Base-by-base conservation (phyloP, 2,329 filamentous ascomycete species). In the Diaporthe sp. region DNA sequence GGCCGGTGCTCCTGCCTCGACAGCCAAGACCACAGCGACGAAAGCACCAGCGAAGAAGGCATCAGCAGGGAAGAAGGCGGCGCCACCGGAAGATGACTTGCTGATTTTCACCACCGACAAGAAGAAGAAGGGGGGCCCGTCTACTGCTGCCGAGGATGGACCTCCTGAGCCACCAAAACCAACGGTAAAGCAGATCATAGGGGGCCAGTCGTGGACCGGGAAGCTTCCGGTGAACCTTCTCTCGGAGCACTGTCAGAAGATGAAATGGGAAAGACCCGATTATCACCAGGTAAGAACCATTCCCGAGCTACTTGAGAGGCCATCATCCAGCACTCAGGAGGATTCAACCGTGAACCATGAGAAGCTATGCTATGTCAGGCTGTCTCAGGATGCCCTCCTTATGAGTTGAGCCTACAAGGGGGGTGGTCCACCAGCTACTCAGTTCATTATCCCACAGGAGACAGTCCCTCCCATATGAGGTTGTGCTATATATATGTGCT, bases 181-280 rank as follows among this genome's bases (percentile, higher is more conserved):
- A 19, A 92, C 92, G 2, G 89, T 89, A 58, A 93, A 93, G 83
- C 94, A 97, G 78, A 86, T 99, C 77, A 97, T 99, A 80, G 97
- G 95, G 55, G 97, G 97, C 65, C 92, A 95, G 74, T 98, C 95
- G 78, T 99, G 97, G 97, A 99, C 97, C 0, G 97, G 97, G 53
- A 99, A 99, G 83, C 86, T 99, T 42, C 97, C 97, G 1, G 94
- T 98, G 77, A 98, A 97, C 81, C 89, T 98, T 79, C 90, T 98
- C 77, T 94, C 94, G 47, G 97, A 98, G 86, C 94, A 97, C 84
- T 98, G 96, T 80, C 95, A 98, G 85, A 97, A 96, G 83, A 94
- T 97, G 83, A 95, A 94, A 81, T 99, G 97, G 97, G 94, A 95
- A 77, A 96, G 93, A 81, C 96, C 96, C 2, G 96, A 97, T 77